Base-by-base conservation (phyloP, 78 protist species). In the Capsaspora owczarzaki region DNA sequence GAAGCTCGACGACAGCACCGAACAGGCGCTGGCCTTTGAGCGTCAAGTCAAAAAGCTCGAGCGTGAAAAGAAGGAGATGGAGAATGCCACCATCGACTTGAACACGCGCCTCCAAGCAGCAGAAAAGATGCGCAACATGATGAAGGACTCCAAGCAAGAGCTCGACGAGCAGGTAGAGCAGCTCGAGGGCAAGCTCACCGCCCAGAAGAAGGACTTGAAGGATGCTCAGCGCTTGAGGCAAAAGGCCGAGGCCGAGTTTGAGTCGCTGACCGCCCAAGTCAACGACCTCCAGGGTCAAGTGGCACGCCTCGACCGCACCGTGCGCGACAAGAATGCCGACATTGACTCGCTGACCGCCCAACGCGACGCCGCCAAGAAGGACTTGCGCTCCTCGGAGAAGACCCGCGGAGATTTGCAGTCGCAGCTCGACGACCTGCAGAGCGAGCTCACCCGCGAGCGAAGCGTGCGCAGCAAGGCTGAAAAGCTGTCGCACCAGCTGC, bases 1-100 rank as follows among this genome's bases (percentile, higher is more conserved):
- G 35, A 16, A 29, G 33, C 12, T 56, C n/a, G 66, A 16, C 4
- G 66, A 56, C 33, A 16, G 12, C 8, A 29, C 12, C 33, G 66
- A 56, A 29, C 66, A n/a, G n/a, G n/a, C n/a, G n/a, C n/a, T 25
- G 66, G 35, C n/a, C 33, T 29, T 25, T 16, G 66, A 56, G 33
- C 12, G 25, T 16, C 33, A 2, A 16, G 66, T 56, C 33, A 16
- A 29, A 25, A 16, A 29, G 66, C n/a, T 56, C 33, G 66, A 56
- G 66, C 66, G 66, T 29, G 66, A 56, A 29, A 56, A 56, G 66
- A 56, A 56, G 66, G 66, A 56, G n/a, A 16, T 56, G 33, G 66
- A 56, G 14, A n/a, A n/a, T n/a, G n/a, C n/a, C n/a, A n/a, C n/a
- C n/a, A n/a, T n/a, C n/a, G n/a, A n/a, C n/a, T n/a, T n/a, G n/a